Base-by-base conservation (phyloP, 805 yeast species). In the Candida coquimbonensis region DNA sequence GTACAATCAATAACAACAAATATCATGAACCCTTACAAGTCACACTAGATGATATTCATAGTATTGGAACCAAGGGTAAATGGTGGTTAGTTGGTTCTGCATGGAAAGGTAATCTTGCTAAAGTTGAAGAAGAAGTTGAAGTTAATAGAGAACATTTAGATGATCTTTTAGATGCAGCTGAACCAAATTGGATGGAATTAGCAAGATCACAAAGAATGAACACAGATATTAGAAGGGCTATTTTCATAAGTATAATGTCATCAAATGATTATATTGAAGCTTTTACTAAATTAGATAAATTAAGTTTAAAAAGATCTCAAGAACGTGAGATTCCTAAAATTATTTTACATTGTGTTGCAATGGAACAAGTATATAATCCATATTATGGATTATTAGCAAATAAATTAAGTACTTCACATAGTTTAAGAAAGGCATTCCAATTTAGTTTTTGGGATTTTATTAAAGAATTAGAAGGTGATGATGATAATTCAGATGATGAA, bases 11-110 rank as follows among this genome's bases (percentile, higher is more conserved):
- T 24, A 63, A 72, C 16, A 66, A 67, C 35, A 74, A 74, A 38
- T 60, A 65, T 26, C 66, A 69, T 35, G 98, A 93, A 45, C 86
- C 99, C 2, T 72, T 93, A 25, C 88, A 86, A 53, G 98, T 93
- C 0, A 69, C 87, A 3, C 68, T 91, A 19, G 81, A 79, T 39
- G 99, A 93, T 66, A 88, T 93, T 47, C 79, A 77, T 41, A 79
- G 77, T 49, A 74, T 87, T 24, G 86, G 83, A 13, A 77, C 83
- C 1, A 79, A 80, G 52, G 99, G 99, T 47, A 93, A 91, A 65
- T 93, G 99, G 99, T 93, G 99, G 99, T 71, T 93, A 31, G 91
- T 93, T 29, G 99, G 99, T 42, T 87, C 98, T 1, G 96, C 99
- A 0, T 93, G 97, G 96, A 87, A 80, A 57, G 96, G 96, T 3